Evolutionary conservation across 2,329 filamentous ascomycete species (phyloP).

Genomic region (Alternaria burnsii): DNA sequence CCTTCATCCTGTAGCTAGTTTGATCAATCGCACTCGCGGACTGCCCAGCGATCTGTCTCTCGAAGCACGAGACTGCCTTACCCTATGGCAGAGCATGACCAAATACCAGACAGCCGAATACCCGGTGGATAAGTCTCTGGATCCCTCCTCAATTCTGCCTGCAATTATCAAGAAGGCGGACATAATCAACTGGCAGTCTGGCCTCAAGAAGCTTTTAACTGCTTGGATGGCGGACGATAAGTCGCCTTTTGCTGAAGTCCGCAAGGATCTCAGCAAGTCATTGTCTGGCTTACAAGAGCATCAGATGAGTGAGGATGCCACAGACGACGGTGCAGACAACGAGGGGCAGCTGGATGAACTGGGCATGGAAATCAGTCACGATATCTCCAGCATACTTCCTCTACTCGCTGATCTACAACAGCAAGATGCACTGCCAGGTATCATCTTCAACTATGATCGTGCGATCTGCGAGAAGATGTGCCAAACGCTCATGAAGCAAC

Average conservation of each 20-base stretch:
- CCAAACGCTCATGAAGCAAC: conserved; percentile 59
- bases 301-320: conserved; percentile 9
- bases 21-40: conserved; percentile 68
- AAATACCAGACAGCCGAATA: conserved; percentile 63
- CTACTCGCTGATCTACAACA: conserved; percentile 68
- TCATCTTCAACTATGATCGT: conserved; percentile 81
- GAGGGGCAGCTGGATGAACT: conserved; percentile 32
- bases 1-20: conserved; percentile 71
- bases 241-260: conserved; percentile 63
- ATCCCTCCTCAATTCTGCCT: conserved; percentile 61
- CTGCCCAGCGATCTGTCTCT: conserved; percentile 73
- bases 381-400: conserved; percentile 61
- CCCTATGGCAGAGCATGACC: conserved; percentile 70
- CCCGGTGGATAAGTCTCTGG: conserved; percentile 60
- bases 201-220: conserved; percentile 66
- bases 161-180: conserved; percentile 69
- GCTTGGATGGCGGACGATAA: conserved; percentile 66
- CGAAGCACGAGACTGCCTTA: conserved; percentile 75
- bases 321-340: conserved; percentile 15
- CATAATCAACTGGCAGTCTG: conserved; percentile 70
- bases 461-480: conserved; percentile 69
- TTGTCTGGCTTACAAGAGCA: conserved; percentile 18
- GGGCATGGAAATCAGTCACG: conserved; percentile 32
- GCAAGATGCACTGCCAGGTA: conserved; percentile 73
- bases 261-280: conserved; percentile 53